Evolutionary conservation across 2,329 filamentous ascomycete genomes (phyloP).

Genomic region (Scleromitrula shiraiana): DNA sequence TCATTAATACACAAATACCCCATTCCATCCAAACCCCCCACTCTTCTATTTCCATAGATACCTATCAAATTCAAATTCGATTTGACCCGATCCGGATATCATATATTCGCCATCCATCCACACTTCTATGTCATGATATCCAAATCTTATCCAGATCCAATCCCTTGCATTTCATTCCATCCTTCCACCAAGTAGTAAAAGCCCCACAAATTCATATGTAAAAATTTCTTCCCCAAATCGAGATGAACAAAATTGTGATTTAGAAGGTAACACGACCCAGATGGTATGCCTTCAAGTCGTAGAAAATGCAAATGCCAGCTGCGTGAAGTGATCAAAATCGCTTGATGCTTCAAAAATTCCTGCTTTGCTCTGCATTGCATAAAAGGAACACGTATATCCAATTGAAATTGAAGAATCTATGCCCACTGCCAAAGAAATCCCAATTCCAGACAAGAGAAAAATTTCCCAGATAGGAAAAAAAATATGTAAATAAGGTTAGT

Average conservation of each 20-base stretch:
- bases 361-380: background rate
- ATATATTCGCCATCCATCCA: constrained; percentile 8
- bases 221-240: background rate
- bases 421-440: background rate
- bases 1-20: constrained; percentile 9
- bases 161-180: background rate
- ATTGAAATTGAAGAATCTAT: background rate
- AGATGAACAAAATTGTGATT: background rate
- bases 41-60: constrained; percentile 1
- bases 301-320: background rate
- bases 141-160: background rate
- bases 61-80: background rate
- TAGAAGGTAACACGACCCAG: background rate
- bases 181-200: too few relatives aligned
- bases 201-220: background rate
- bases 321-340: background rate
- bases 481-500: background rate
- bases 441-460: background rate
- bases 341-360: constrained; percentile 1
- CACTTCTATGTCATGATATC: constrained; percentile 9
- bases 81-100: constrained; percentile 5
- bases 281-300: too few relatives aligned
- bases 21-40: background rate
- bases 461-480: background rate
- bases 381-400: background rate